These are phyloP conservation scores for Salix exigua DNA, from an alignment of 345 rosid species.

Conservation along the genomic window DNA sequence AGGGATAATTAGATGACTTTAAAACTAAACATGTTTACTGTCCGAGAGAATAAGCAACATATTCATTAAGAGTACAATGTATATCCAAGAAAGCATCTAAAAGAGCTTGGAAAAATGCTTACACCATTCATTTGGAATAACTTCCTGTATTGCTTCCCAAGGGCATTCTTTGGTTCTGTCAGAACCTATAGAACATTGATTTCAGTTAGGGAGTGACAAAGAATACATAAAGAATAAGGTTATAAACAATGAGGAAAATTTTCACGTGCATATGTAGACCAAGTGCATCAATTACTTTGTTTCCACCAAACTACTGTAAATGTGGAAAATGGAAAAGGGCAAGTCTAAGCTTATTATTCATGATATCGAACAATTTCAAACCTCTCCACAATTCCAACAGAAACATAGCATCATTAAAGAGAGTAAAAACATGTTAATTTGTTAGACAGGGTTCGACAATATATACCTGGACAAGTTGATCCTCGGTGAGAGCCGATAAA, in stretches of 20 bases:
- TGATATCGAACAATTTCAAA: neutral
- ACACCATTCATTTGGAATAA: conserved; percentile 92
- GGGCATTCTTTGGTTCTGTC: conserved; percentile 93
- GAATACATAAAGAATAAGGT: neutral
- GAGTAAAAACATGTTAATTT: neutral
- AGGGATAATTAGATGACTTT: conserved; percentile 11
- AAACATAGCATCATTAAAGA: neutral
- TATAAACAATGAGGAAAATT: neutral
- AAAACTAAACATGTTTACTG: neutral
- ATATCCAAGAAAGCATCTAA: neutral
- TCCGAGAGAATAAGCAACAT: neutral
- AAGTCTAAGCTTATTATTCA: neutral
- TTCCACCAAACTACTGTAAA: neutral
- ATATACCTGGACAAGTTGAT: conserved; percentile 92
- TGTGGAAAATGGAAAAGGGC: neutral
- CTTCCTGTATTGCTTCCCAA: conserved; percentile 91
- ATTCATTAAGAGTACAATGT: neutral
- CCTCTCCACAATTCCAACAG: neutral
- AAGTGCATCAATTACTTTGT: neutral
- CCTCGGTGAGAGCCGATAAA: conserved; percentile 85
- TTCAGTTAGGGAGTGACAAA: neutral
- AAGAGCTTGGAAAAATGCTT: conserved; percentile 28
- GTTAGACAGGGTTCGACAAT: neutral
- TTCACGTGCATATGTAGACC: neutral
- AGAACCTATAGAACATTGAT: conserved; percentile 52